These are phyloP conservation scores for Diutina rugosa DNA, from an alignment of 1,139 yeast genomes.

Conservation along the genomic window DNA sequence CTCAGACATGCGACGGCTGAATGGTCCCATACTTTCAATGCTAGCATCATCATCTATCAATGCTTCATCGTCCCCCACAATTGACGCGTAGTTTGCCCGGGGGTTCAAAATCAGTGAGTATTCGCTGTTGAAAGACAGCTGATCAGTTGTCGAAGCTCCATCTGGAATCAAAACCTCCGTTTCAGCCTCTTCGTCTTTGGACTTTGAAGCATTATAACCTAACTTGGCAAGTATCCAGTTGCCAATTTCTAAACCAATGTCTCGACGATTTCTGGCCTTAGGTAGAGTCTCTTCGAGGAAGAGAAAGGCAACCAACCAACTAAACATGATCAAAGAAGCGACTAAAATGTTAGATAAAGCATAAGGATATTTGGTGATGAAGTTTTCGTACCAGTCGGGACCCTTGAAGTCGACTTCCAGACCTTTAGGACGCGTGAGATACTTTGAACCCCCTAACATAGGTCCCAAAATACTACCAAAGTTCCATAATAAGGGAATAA, in stretches of 20 bases:
- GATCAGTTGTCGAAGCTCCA: not conserved
- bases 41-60: not conserved
- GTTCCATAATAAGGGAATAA: conserved; percentile 9
- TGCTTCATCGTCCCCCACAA: not conserved
- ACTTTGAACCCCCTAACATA: conserved; percentile 7
- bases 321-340: conserved; percentile 4
- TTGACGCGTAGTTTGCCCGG: not conserved
- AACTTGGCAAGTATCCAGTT: conserved; percentile 3
- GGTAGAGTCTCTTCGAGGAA: conserved; percentile 8
- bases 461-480: conserved; percentile 9
- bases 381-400: conserved; percentile 3
- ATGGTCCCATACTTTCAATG: not conserved
- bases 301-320: conserved; percentile 6
- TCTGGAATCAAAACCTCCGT: not conserved
- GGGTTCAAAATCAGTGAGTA: not conserved
- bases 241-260: conserved; percentile 7
- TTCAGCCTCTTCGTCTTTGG: not conserved
- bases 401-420: conserved; percentile 4
- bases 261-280: conserved; percentile 3
- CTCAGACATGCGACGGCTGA: not conserved
- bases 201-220: not conserved
- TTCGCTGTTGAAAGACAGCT: not conserved
- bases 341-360: conserved; percentile 8
- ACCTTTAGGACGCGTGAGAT: conserved; percentile 6
- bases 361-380: conserved; percentile 6